Base-by-base conservation (phyloP, 1,284 basidiomycete genomes). In the Tilletia setariae region DNA sequence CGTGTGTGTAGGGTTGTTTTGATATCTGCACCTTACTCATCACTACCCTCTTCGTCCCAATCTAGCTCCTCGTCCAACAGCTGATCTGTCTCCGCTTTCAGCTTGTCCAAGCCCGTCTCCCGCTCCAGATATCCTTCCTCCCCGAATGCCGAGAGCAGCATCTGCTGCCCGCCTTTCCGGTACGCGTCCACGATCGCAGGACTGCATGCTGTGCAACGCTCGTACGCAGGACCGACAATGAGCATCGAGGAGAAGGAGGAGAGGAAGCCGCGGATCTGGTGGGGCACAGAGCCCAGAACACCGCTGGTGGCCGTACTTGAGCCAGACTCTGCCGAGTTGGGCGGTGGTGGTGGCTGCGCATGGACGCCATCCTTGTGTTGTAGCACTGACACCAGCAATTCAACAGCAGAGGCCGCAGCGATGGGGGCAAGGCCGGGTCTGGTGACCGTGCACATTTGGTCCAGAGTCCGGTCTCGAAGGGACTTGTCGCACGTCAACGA, bases 401-500 rank as follows among this genome's bases (percentile, higher is more conserved):
- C 96, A 0, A 98, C 94, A 0, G 93, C 93, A 0, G 90, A 91
- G 0, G 94, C 90, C 0, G 91, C 89, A 0, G 95, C 95, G 51
- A 98, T 94, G 0, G 92, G 89, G 0, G 94, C 96, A 0, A 98
- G 86, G 0, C 95, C 95, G 0, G 96, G 95, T n/a, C 96, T 86
- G 0, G 95, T 97, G 15, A 98, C 96, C 0, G 96, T 98, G 80
- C 96, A 98, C 95, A 98, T 98, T 82, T 98, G 95, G 82, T 98
- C 96, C 30, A 98, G 87, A 1, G 94, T 97, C 43, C 94, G 87
- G 79, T 98, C 94, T 0, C 92, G 91, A 63, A 98, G 85, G 0
- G 92, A 94, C 94, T 70, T 64, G 2, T 44, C 9, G 43, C 9
- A 9, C 19, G 43, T 19, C 1, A 43, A 68, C 25, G 25, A 49